These are phyloP conservation scores for Tephrocybe rancida DNA, from an alignment of 768 basidiomycete genomes.

Conservation along the genomic window DNA sequence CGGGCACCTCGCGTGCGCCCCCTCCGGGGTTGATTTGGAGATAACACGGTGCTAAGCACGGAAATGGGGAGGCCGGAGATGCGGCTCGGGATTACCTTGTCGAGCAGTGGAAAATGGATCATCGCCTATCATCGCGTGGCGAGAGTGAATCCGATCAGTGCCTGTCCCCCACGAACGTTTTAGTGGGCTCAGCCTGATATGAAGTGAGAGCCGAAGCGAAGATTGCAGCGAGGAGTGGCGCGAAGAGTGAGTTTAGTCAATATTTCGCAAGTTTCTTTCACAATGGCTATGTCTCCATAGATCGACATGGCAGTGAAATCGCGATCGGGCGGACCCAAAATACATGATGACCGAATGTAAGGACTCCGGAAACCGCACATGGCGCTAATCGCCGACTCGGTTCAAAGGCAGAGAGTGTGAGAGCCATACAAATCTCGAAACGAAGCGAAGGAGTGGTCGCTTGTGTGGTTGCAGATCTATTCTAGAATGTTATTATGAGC, in stretches of 20 bases:
- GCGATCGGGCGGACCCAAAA: slow-evolving; percentile 2
- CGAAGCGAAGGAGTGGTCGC: too few species aligned
- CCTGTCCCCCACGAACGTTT: background rate
- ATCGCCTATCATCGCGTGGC: background rate
- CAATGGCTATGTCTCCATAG: too few species aligned
- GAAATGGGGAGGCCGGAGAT: background rate
- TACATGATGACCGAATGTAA: background rate
- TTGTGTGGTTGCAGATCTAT: too few species aligned
- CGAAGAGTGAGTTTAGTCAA: background rate
- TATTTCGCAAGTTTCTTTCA: background rate
- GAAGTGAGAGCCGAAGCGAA: background rate
- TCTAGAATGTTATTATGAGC: too few species aligned
- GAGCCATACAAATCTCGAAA: background rate
- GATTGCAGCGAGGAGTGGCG: background rate
- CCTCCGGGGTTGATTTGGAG: background rate
- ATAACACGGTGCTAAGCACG: background rate
- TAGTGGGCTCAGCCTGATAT: too few species aligned
- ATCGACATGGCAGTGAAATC: background rate
- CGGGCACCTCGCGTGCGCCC: background rate
- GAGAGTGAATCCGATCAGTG: background rate
- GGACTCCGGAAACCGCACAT: slow-evolving; percentile 1
- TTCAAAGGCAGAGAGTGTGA: too few species aligned
- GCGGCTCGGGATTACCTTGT: slow-evolving; percentile 1
- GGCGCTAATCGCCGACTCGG: too few species aligned
- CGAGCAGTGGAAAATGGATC: background rate